Conservation (phyloP, 1,139 yeast genomes). For the Suhomyces bribrorum region DNA sequence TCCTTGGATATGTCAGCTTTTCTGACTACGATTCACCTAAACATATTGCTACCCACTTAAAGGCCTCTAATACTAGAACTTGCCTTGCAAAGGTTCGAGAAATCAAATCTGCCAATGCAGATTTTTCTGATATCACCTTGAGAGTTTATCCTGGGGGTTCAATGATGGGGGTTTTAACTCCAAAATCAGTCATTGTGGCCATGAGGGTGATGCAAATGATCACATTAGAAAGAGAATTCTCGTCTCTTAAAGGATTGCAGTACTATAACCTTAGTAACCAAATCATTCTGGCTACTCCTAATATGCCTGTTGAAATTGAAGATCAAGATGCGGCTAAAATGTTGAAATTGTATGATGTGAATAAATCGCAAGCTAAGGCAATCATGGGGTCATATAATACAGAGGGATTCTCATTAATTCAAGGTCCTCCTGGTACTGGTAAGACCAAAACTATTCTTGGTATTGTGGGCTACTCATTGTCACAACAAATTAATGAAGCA, state of each 20-base stretch:
- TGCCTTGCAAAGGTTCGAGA: constrained; percentile 82
- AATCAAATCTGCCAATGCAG: constrained; percentile 64
- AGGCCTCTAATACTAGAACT: constrained; percentile 32
- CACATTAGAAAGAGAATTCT: constrained; percentile 89
- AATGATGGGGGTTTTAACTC: constrained; percentile 58
- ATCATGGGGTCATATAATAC: constrained; percentile 69
- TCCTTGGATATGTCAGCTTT: constrained; percentile 52
- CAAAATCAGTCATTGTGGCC: constrained; percentile 63
- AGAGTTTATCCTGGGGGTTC: constrained; percentile 58
- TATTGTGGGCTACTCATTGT: constrained; percentile 75
- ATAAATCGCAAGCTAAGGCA: constrained; percentile 88
- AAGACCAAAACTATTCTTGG: constrained; percentile 96
- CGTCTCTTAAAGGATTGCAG: constrained; percentile 77
- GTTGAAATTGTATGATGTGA: constrained; percentile 57
- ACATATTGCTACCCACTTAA: constrained; percentile 27
- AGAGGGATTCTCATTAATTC: constrained; percentile 85
- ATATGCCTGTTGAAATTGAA: constrained; percentile 37
- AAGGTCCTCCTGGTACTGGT: constrained; percentile 99
- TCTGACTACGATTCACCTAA: constrained; percentile 18
- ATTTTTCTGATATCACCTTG: constrained; percentile 69
- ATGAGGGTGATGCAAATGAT: constrained; percentile 82
- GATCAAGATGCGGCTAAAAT: constrained; percentile 41
- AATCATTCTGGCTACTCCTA: constrained; percentile 68
- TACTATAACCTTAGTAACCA: constrained; percentile 72
- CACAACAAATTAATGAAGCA: constrained; percentile 27